Percentiles rank a stretch among this genome's conserved stretches.
phyloP scores from a whole-genome alignment of 148 eudicot species.

The Camellia sinensis region DNA sequence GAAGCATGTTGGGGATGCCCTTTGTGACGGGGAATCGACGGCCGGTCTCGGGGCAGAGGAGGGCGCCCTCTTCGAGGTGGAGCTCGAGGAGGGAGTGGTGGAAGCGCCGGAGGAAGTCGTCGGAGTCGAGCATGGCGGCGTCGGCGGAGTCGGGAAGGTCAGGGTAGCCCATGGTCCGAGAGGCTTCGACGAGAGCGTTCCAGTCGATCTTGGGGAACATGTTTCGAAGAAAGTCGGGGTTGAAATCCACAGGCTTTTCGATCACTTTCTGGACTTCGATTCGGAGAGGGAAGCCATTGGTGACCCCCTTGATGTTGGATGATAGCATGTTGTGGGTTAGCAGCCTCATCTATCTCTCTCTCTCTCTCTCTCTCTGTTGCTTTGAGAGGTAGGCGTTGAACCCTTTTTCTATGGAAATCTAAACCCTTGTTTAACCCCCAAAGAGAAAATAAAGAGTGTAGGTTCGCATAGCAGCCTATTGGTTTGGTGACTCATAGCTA shows the following conservation, averaged over 20 bases:
- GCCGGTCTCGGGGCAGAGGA: constrained; percentile 80
- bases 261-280: constrained; percentile 61
- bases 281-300: constrained; percentile 67
- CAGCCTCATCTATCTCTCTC: constrained; percentile 53
- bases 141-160: constrained; percentile 49
- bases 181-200: constrained; percentile 72
- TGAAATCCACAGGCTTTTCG: constrained; percentile 66
- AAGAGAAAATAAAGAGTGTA: too few species aligned
- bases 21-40: constrained; percentile 55
- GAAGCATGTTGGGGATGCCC: constrained; percentile 75
- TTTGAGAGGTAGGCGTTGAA: neutral
- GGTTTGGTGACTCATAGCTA: constrained; percentile 9
- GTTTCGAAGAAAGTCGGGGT: constrained; percentile 68
- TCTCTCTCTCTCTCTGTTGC: neutral
- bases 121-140: constrained; percentile 37
- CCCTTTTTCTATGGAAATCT: too few species aligned
- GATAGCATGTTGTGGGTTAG: constrained; percentile 95
- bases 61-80: constrained; percentile 84
- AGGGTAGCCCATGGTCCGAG: constrained; percentile 58
- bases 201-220: constrained; percentile 80
- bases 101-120: constrained; percentile 42
- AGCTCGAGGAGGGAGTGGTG: constrained; percentile 90
- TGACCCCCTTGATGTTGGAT: constrained; percentile 85
- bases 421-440: too few species aligned
- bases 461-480: too few species aligned